Evolutionary conservation across 352 stramenopile genomes (phyloP), one percentile per base, ranked within the genome.

Genomic region (Aphanomyces cochlioides): DNA sequence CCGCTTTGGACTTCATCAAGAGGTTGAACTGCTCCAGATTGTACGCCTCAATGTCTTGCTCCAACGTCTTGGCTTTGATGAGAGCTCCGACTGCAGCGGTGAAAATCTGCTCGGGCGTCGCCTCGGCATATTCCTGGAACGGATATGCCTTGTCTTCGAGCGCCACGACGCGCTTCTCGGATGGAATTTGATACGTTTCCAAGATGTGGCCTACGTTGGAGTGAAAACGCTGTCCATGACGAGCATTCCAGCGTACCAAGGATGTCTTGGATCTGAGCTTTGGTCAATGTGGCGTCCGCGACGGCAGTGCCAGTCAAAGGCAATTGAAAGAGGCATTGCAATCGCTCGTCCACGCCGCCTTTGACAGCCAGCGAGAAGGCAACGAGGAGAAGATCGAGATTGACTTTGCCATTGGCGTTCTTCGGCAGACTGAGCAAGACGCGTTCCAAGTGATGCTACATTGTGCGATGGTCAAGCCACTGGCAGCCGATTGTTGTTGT

Each of bases 341-440:
- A 74, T 19, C 87, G 83, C 38, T 94, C 84, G 48, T 92, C 81
- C 21, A 88, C 80, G 0, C 70, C 74, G 4, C 87, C 87, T 64
- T 94, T 92, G 39, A 94, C 80, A 2, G 84, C 82, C 83, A 94
- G 84, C 36, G 87, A 91, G 73, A 94, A 92, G 48, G 87, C 87
- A 17, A 92, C 84, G 59, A 94, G 71, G 53, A 91, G 76, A 50
- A 84, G 80, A 56, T 94, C 83, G 36, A 92, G 74, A 57, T 90
- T 79, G 50, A 70, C 73, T 73, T 89, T 90, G 58, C 84, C 75
- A 40, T 87, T 69, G 5, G 47, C 70, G 47, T 90, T 81, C 61
- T 78, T 79, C 40, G 79, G 58, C 5, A 94, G 76, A 74, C 84
- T 90, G 74, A 90, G 56, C 47, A 92, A 71, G 56, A 94, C 80